phyloP scores from a whole-genome alignment of 2,329 filamentous ascomycete species.

The Sarocladium brachiariae region DNA sequence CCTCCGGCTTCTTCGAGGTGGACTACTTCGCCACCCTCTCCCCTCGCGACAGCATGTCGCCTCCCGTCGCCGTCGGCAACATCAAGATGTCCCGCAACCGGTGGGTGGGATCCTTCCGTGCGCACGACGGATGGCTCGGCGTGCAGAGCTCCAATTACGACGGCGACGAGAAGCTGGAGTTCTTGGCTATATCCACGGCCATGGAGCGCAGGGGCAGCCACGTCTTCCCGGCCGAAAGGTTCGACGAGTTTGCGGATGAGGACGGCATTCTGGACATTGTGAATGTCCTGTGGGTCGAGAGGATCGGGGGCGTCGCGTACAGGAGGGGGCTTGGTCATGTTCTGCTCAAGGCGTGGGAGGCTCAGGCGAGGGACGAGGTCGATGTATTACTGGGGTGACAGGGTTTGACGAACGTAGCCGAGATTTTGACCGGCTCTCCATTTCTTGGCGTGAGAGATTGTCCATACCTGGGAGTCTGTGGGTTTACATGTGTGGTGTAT shows the following conservation, averaged over 20 bases:
- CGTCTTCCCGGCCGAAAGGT: conserved; percentile 31
- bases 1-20: conserved; percentile 32
- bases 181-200: conserved; percentile 34
- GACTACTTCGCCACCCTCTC: conserved; percentile 30
- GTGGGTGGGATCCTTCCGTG: conserved; percentile 36
- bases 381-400: conserved; percentile 33
- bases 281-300: conserved; percentile 40
- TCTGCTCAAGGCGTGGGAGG: conserved; percentile 33
- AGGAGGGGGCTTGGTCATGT: conserved; percentile 36
- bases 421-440: no score
- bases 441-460: no score
- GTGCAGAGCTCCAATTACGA: conserved; percentile 40
- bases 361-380: conserved; percentile 31
- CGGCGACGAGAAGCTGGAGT: conserved; percentile 36
- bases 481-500: no score
- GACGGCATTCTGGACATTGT: conserved; percentile 38
- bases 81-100: conserved; percentile 29
- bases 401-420: no score
- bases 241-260: conserved; percentile 32
- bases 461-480: no score
- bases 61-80: conserved; percentile 35
- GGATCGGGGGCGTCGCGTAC: conserved; percentile 35
- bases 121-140: conserved; percentile 39
- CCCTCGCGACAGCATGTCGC: conserved; percentile 27
- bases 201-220: conserved; percentile 35